Evolutionary conservation across 2,329 filamentous ascomycete genomes (phyloP).

Genomic region (Amauroascus niger): DNA sequence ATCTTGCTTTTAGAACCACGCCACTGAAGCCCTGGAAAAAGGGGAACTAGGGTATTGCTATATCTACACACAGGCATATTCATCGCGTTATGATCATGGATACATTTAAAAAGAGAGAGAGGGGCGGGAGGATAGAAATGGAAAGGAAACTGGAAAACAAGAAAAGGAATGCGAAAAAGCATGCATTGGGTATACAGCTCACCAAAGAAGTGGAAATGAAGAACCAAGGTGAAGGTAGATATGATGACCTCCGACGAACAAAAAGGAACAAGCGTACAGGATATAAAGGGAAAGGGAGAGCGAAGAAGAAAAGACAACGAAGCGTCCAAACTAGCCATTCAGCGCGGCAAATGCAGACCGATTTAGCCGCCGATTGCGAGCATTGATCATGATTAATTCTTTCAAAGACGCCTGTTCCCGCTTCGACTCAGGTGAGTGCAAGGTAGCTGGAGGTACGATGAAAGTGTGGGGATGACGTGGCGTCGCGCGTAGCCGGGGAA

Average conservation of each 20-base stretch:
- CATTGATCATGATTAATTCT: not conserved
- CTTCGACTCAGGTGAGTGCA: not conserved
- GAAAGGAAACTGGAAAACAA: not conserved
- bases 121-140: not conserved
- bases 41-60: too few relatives aligned
- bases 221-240: not conserved
- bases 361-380: conserved; percentile 6
- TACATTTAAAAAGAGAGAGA: not conserved
- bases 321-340: not conserved
- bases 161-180: not conserved
- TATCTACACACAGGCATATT: not conserved
- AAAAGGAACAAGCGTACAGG: not conserved
- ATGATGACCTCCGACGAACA: not conserved
- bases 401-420: conserved; percentile 1
- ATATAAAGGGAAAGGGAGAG: not conserved
- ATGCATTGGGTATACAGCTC: not conserved
- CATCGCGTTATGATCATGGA: too few relatives aligned
- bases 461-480: not conserved
- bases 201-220: not conserved
- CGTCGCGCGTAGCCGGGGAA: not conserved
- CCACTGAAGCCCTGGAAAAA: too few relatives aligned
- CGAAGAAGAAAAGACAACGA: not conserved
- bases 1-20: too few relatives aligned
- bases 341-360: conserved; percentile 3
- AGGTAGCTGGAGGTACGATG: not conserved